Evolutionary conservation across 106 monocot genomes (phyloP), one percentile per base, ranked within the genome.

Genomic region (Dendrobium catenatum): DNA sequence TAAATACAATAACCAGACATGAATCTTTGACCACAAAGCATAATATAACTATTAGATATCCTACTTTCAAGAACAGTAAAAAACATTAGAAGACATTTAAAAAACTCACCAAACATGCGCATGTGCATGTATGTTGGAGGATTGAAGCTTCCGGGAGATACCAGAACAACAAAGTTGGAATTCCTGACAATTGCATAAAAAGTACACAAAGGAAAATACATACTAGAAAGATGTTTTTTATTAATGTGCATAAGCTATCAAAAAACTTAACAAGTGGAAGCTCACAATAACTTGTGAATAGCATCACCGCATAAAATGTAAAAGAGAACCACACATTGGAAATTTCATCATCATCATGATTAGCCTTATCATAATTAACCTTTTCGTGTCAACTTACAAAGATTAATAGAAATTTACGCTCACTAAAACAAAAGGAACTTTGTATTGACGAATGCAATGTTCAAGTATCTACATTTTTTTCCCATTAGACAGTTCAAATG

Each of bases 111-210:
- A 79, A 93, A 93, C 88, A 93, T 87, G 84, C 93, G 88, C 77
- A 93, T 73, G 82, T 93, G 93, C 93, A 93, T 93, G 42, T 89
- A 93, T 44, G 93, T 90, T 26, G 93, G 93, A 77, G 93, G 93
- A 85, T 93, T 93, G 84, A 93, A 93, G 55, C 90, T 90, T 77
- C 93, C 90, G 2, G 84, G 76, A 22, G 85, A 83, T 37, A 93
- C 83, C 76, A 93, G 51, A 78, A 87, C 93, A 55, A 79, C 89
- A 75, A 55, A 86, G n/a, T 8, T 82, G 15, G 20, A 43, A n/a
- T 44, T 68, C 78, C 86, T 83, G 70, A 42, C 46, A 78, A 15
- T 76, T 78, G 42, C 37, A 66, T 13, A 40, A 67, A 33, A 18
- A 75, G 66, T 78, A 19, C 56, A 33, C 64, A 80, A 17, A 68